These are phyloP conservation scores for Salix suchowensis DNA, from an alignment of 345 rosid genomes.

Conservation along the genomic window DNA sequence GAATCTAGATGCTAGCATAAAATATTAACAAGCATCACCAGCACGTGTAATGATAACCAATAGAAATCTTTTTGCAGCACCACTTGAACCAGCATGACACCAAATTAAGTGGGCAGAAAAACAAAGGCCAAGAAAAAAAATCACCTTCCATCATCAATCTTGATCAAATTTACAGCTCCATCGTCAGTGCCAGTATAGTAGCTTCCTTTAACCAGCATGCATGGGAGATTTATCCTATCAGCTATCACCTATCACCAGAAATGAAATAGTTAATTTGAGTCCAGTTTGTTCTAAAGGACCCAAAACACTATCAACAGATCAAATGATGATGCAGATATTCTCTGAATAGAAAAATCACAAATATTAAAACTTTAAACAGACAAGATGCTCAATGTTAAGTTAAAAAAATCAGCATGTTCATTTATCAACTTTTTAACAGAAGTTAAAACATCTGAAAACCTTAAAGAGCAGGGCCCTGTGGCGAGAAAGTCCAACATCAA, in stretches of 20 bases:
- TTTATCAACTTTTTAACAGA: slow-evolving; percentile 3
- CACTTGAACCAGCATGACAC: neutral
- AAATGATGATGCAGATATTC: neutral
- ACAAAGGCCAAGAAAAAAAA: neutral
- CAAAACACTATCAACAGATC: neutral
- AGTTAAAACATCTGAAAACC: slow-evolving; percentile 38
- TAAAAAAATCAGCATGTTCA: neutral
- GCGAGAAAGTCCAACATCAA: slow-evolving; percentile 90
- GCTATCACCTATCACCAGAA: slow-evolving; percentile 68
- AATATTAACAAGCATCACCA: neutral
- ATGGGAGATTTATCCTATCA: slow-evolving; percentile 81
- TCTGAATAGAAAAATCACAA: neutral
- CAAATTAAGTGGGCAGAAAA: neutral
- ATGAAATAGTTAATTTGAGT: slow-evolving; percentile 21
- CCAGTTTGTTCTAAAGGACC: slow-evolving; percentile 7
- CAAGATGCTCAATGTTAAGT: neutral
- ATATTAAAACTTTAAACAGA: neutral
- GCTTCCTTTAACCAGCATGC: slow-evolving; percentile 93
- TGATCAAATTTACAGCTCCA: slow-evolving; percentile 87
- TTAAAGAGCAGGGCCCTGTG: slow-evolving; percentile 95
- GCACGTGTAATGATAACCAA: neutral
- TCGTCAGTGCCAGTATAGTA: slow-evolving; percentile 96
- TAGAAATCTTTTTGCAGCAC: neutral
- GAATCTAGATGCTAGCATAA: neutral
- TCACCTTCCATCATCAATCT: slow-evolving; percentile 68